Evolutionary conservation across 345 rosid genomes (phyloP).

Genomic region (Eucalyptus melliodora): DNA sequence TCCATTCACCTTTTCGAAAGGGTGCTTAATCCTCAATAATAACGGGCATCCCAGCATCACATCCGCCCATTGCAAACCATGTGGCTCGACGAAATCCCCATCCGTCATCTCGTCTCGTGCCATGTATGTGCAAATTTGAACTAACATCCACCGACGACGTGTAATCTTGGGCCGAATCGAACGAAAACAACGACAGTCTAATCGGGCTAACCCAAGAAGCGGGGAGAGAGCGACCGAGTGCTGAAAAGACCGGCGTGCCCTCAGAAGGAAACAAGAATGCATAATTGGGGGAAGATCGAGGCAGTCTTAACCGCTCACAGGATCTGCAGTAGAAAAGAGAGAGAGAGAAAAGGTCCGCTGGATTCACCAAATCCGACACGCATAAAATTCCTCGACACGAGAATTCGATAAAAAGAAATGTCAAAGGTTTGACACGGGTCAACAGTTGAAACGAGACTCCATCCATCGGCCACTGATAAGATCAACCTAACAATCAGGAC

Average conservation of each 20-base stretch:
- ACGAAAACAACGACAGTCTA: not conserved
- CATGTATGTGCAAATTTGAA: not conserved
- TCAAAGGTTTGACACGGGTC: not conserved
- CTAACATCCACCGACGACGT: not conserved
- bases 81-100: not conserved
- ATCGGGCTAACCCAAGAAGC: not conserved
- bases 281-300: not conserved
- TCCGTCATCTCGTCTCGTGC: not conserved
- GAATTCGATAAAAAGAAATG: not conserved
- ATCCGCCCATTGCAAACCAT: not conserved
- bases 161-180: not conserved
- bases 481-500: not conserved
- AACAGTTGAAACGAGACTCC: not conserved
- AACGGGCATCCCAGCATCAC: not conserved
- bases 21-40: not conserved
- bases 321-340: not conserved
- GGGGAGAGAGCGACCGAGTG: not conserved
- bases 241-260: not conserved
- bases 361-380: not conserved
- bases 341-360: not conserved
- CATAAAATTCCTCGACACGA: not conserved
- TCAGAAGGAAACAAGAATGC: not conserved
- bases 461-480: not conserved
- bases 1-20: not conserved
- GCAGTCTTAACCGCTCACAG: not conserved